phyloP scores from a whole-genome alignment of 768 basidiomycete genomes.

The Lanmaoa rubissima region DNA sequence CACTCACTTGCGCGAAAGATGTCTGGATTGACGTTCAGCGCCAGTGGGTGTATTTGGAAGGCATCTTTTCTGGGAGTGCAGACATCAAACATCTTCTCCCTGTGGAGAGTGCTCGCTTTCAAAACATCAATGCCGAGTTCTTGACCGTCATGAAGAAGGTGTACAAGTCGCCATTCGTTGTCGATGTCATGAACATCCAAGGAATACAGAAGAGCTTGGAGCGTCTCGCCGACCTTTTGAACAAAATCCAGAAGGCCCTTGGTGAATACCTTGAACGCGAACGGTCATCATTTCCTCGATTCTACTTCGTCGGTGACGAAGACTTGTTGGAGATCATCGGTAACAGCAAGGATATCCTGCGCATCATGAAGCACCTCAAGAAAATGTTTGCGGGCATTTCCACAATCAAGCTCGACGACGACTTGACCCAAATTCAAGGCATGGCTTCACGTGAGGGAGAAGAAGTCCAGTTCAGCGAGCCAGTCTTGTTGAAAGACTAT shows the following conservation, averaged over 20 bases:
- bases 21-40: slow-evolving; percentile 99
- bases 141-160: slow-evolving; percentile 99
- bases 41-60: slow-evolving; percentile 99
- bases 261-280: slow-evolving; percentile 99
- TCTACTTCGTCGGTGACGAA: slow-evolving; percentile 99
- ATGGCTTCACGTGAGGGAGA: slow-evolving; percentile 98
- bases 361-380: slow-evolving; percentile 99
- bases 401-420: slow-evolving; percentile 84
- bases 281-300: slow-evolving; percentile 96
- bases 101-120: slow-evolving; percentile 95
- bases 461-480: slow-evolving; percentile 79
- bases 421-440: slow-evolving; percentile 82
- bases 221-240: slow-evolving; percentile 90
- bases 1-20: slow-evolving; percentile 45
- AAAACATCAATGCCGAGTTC: slow-evolving; percentile 98
- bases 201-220: slow-evolving; percentile 97
- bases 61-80: slow-evolving; percentile 98
- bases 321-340: slow-evolving; percentile 98
- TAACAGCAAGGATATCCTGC: slow-evolving; percentile 97
- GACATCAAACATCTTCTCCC: slow-evolving; percentile 99
- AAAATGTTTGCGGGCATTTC: slow-evolving; percentile 99
- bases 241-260: slow-evolving; percentile 98
- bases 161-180: slow-evolving; percentile 96
- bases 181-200: slow-evolving; percentile 95
- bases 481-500: slow-evolving; percentile 87